Evolutionary conservation across 345 rosid genomes (phyloP).

Genomic region (Hibiscus tridactylites): DNA sequence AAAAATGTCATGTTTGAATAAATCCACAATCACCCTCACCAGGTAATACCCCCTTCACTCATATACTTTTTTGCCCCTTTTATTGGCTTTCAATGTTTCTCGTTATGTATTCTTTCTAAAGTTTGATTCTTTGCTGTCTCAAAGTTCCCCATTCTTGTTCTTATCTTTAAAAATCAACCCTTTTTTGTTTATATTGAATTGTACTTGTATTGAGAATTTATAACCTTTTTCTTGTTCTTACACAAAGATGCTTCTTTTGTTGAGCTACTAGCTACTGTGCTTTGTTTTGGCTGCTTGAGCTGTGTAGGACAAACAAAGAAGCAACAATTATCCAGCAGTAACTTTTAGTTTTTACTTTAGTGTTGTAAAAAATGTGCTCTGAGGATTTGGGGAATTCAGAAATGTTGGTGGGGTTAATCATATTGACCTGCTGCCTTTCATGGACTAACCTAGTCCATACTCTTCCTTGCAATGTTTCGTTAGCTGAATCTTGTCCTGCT

Average conservation of each 20-base stretch:
- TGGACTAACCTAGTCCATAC: not conserved
- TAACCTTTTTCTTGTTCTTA: too few relatives aligned
- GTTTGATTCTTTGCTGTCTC: not conserved
- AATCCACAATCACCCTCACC: not conserved
- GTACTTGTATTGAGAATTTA: too few relatives aligned
- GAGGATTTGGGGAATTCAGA: not conserved
- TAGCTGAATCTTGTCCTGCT: constrained; percentile 19
- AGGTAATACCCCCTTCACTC: not conserved
- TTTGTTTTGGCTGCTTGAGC: not conserved
- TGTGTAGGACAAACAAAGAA: not conserved
- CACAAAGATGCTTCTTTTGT: not conserved
- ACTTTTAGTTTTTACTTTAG: constrained; percentile 6
- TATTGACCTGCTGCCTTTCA: constrained; percentile 1
- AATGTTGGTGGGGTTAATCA: constrained; percentile 4
- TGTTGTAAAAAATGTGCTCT: constrained; percentile 4
- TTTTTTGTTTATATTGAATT: not conserved
- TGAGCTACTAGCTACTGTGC: not conserved
- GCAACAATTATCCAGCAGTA: not conserved
- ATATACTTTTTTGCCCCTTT: not conserved
- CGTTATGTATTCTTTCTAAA: not conserved
- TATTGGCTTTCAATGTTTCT: not conserved
- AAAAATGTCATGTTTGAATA: constrained; percentile 3
- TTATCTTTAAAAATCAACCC: not conserved
- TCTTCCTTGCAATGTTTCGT: constrained; percentile 22
- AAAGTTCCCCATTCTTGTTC: too few relatives aligned